phyloP scores from a whole-genome alignment of 192 early-diverging fungal species.

The Phycomyces nitens region DNA sequence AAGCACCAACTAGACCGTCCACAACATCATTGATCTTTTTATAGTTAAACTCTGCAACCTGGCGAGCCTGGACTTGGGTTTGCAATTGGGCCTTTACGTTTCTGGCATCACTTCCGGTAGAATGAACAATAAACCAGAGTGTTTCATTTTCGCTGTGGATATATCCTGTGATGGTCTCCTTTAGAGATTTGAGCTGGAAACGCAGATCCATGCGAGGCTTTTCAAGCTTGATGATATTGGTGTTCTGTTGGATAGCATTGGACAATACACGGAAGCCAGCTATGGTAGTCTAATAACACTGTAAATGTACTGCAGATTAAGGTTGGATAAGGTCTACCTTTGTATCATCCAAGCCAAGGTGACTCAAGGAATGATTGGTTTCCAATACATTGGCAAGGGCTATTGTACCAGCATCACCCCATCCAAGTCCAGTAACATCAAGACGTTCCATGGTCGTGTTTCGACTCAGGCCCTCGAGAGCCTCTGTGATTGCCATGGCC shows the following conservation, averaged over 20 bases:
- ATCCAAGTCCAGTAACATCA: conserved; percentile 11
- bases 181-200: conserved; percentile 17
- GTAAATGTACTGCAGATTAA: too few species aligned
- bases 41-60: conserved; percentile 2
- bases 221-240: too few species aligned
- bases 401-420: conserved; percentile 1
- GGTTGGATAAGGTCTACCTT: conserved; percentile 1
- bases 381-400: conserved; percentile 4
- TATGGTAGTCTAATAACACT: not conserved
- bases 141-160: conserved; percentile 39
- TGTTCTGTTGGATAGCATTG: too few species aligned
- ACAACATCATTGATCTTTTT: too few species aligned
- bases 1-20: too few species aligned
- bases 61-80: conserved; percentile 8
- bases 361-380: not conserved
- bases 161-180: conserved; percentile 30
- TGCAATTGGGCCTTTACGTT: conserved; percentile 35
- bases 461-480: not conserved
- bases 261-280: too few species aligned
- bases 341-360: not conserved
- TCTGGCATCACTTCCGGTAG: conserved; percentile 28
- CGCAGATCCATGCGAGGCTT: conserved; percentile 26
- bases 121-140: conserved; percentile 29
- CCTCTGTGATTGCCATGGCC: not conserved
- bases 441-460: conserved; percentile 3